Evolutionary conservation across 306 rosid genomes (phyloP).

Genomic region (Comarum palustre): DNA sequence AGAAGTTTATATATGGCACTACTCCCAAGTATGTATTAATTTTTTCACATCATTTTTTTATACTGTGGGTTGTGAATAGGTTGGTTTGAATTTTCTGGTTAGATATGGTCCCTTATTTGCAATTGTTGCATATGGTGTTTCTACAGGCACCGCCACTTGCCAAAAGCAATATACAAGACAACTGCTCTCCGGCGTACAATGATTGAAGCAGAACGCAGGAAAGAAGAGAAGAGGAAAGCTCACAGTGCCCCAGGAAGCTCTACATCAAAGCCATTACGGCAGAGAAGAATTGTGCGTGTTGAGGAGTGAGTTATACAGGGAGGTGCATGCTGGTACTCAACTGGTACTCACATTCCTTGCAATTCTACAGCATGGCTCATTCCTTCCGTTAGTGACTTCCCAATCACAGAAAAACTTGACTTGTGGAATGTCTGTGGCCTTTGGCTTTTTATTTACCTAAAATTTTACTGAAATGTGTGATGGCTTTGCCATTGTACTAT

Average conservation of each 20-base stretch:
- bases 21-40: background rate
- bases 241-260: constrained; percentile 85
- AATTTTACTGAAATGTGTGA: background rate
- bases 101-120: background rate
- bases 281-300: constrained; percentile 59
- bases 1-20: background rate
- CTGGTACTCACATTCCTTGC: background rate
- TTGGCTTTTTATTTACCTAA: background rate
- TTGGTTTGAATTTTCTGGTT: background rate
- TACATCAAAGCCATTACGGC: constrained; percentile 50
- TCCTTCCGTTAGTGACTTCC: background rate
- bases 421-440: background rate
- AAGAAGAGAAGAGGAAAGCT: constrained; percentile 68
- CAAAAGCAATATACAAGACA: constrained; percentile 74
- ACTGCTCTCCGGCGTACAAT: constrained; percentile 45
- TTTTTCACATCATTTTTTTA: too few species aligned
- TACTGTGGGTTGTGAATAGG: background rate
- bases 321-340: background rate
- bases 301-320: constrained; percentile 36
- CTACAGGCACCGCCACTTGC: constrained; percentile 71
- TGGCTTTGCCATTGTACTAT: background rate
- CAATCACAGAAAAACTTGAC: background rate
- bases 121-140: constrained; percentile 17
- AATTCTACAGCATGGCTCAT: background rate
- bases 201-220: constrained; percentile 56